Percentiles rank a stretch among this genome's conserved stretches.
phyloP scores from a whole-genome alignment of 345 rosid genomes.

The Zanthoxylum bungeanum region DNA sequence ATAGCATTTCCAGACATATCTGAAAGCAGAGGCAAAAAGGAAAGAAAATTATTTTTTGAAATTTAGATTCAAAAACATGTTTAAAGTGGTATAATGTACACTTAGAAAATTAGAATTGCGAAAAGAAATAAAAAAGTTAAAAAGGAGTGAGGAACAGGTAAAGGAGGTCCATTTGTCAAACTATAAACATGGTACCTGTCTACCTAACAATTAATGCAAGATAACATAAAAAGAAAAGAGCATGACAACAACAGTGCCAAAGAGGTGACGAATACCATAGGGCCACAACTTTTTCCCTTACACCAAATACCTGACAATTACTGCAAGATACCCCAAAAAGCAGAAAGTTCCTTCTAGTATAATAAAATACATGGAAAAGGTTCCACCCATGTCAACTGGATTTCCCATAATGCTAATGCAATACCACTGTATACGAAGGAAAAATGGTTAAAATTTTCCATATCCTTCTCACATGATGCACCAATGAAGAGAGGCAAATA shows the following conservation, averaged over 20 bases:
- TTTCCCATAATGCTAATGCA: neutral
- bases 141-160: neutral
- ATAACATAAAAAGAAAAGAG: neutral
- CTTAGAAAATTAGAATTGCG: neutral
- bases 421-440: neutral
- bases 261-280: neutral
- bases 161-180: neutral
- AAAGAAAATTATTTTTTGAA: neutral
- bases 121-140: neutral
- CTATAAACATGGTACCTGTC: neutral
- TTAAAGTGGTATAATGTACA: neutral
- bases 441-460: neutral
- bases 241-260: neutral
- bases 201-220: neutral
- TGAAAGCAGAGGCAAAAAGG: slow-evolving; percentile 36
- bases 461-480: neutral
- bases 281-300: neutral
- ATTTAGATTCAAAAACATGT: neutral
- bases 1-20: slow-evolving; percentile 91
- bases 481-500: neutral
- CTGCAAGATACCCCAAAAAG: too few species aligned
- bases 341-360: neutral
- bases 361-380: neutral
- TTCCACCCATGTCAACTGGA: neutral
- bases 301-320: too few species aligned